Percentiles rank a stretch among this genome's conserved stretches.
Conservation (phyloP, 2,329 filamentous ascomycete species). For the Knufia fluminis region DNA sequence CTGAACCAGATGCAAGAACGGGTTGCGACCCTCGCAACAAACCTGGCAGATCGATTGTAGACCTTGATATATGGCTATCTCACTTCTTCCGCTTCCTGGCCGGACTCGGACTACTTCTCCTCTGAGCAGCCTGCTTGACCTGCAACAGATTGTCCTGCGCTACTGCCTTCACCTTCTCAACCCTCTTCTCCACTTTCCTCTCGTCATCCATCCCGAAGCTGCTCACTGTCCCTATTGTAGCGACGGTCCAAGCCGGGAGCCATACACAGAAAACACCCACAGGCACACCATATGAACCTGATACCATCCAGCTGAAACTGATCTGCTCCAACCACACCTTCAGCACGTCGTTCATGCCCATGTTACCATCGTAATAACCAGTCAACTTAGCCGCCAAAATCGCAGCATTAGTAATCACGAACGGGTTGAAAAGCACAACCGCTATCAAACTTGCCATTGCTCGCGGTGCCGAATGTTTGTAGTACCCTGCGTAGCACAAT, state of each 20-base stretch:
- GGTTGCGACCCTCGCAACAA: too few relatives aligned
- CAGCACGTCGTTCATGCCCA: constrained; percentile 28
- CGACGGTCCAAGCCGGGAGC: constrained; percentile 85
- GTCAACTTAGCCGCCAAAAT: constrained; percentile 42
- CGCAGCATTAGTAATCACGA: constrained; percentile 53
- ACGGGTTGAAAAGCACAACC: constrained; percentile 32
- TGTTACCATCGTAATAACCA: constrained; percentile 37
- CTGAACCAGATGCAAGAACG: too few relatives aligned
- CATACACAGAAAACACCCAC: constrained; percentile 89
- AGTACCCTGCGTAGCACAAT: constrained; percentile 57
- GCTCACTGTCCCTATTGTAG: constrained; percentile 24
- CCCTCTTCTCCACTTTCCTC: background rate
- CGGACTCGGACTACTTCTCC: background rate
- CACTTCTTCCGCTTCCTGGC: constrained; percentile 6
- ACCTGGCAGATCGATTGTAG: too few relatives aligned
- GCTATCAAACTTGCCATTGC: constrained; percentile 10
- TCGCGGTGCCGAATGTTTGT: constrained; percentile 15
- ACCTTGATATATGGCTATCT: background rate
- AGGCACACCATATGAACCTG: constrained; percentile 72
- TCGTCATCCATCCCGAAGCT: constrained; percentile 11
- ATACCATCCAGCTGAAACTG: constrained; percentile 80
- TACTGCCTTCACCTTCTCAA: constrained; percentile 1
- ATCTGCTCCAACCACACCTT: constrained; percentile 58
- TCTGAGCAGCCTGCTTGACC: constrained; percentile 2
- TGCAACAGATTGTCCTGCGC: background rate